Base-by-base conservation (phyloP, 2,329 filamentous ascomycete species). In the Botryotinia calthae region DNA sequence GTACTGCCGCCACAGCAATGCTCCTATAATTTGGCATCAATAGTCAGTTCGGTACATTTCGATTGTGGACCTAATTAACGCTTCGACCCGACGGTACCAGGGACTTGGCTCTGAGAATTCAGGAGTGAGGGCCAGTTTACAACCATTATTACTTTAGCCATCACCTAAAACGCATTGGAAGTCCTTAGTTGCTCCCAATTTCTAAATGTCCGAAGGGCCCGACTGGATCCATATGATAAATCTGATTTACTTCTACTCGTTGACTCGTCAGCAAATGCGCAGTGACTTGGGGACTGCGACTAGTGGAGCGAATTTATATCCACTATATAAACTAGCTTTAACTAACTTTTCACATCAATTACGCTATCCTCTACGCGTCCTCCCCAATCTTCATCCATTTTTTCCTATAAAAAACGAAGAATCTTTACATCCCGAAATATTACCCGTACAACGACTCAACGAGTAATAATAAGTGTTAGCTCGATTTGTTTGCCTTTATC, bases 301-400 rank as follows among this genome's bases (percentile, higher is more conserved):
- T 6, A 37, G 56, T 70, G 56, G 56, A 70, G 16, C 20, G 10
- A 42, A 20, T 14, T 31, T 51, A 31, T 51, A 70, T 63, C 68
- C 68, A 70, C 42, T 48, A 51, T 70, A 40, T 28, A 56, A 28
- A 9, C 51, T 28, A 56, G 28, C n/a, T 56, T 56, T 56, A 56
- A 54, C 42, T 70, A 70, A 70, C 22, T 46, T 61, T 70, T 62
- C 67, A 59, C 34, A 10, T 56, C 42, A 62, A 70, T 70, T 70
- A 63, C 68, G 68, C 68, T 63, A 40, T 63, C 40, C 68, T 63
- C 56, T 40, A 70, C 68, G 68, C 56, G 68, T 70, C 42, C 56
- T 28, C 20, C 14, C 40, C 16, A 56, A 31, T 40, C 16, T 67
- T 56, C 34, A 56, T 40, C 34, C 48, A 16, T 10, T 54, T 54